phyloP scores from a whole-genome alignment of 257 asterid species.

The Hygrophila difformis region DNA sequence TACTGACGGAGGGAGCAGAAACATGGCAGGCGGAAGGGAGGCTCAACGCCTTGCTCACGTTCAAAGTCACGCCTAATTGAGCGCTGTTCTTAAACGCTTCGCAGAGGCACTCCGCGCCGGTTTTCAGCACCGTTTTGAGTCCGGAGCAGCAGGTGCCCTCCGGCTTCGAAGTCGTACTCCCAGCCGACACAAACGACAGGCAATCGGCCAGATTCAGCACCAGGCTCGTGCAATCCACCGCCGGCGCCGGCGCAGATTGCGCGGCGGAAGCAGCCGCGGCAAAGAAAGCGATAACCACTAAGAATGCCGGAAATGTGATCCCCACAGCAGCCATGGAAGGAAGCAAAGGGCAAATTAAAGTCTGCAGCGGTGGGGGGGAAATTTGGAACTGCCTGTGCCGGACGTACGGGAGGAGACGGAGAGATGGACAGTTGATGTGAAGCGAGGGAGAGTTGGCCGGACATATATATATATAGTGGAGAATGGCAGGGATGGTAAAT shows the following conservation, averaged over 20 bases:
- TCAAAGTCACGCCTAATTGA: constrained; percentile 64
- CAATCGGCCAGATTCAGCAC: constrained; percentile 70
- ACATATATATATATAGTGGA: too few relatives aligned
- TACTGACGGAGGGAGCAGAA: constrained; percentile 62
- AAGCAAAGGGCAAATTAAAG: too few relatives aligned
- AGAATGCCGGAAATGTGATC: neutral
- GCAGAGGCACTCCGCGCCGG: constrained; percentile 70
- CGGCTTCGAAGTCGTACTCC: constrained; percentile 54
- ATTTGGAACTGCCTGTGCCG: too few relatives aligned
- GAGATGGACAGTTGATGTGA: too few relatives aligned
- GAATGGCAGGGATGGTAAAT: too few relatives aligned
- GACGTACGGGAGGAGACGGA: too few relatives aligned
- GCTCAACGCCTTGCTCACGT: constrained; percentile 61
- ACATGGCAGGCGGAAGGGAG: constrained; percentile 85
- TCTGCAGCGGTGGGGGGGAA: too few relatives aligned
- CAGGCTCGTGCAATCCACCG: constrained; percentile 60
- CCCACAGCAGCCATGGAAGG: neutral
- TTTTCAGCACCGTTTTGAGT: constrained; percentile 59
- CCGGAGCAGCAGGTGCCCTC: constrained; percentile 73
- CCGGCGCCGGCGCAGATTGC: constrained; percentile 64
- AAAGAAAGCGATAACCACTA: neutral
- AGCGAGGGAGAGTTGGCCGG: too few relatives aligned
- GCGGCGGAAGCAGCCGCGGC: constrained; percentile 21
- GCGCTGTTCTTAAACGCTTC: constrained; percentile 76
- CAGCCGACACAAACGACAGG: constrained; percentile 53